Percentiles rank a stretch among this genome's conserved stretches.
Evolutionary conservation across 352 stramenopile species (phyloP).

Genomic region (Globisporangium cederbergense): DNA sequence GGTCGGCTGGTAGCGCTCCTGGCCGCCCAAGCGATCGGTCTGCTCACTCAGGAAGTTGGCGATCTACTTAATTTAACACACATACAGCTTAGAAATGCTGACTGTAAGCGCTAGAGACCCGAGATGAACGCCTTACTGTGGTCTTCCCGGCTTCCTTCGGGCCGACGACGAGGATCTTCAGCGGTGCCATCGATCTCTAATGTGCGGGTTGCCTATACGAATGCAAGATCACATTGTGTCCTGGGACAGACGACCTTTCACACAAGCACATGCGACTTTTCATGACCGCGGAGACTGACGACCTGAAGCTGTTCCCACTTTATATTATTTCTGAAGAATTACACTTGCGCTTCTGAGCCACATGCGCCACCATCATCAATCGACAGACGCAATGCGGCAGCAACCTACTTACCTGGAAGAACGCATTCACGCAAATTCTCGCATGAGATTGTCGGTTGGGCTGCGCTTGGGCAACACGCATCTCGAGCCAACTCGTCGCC

Average conservation of each 20-base stretch:
- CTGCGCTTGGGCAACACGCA: not conserved
- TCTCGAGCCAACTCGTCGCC: not conserved
- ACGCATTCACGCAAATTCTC: too few relatives aligned
- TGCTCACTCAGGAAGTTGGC: slow-evolving; percentile 79
- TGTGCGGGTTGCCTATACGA: not conserved
- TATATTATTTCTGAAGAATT: slow-evolving; percentile 3
- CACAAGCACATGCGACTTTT: not conserved
- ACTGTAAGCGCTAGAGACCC: not conserved
- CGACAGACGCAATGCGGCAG: too few relatives aligned
- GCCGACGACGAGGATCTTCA: slow-evolving; percentile 81
- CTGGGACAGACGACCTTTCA: not conserved
- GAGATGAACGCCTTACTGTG: slow-evolving; percentile 28
- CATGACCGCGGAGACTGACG: not conserved
- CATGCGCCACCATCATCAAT: too few relatives aligned
- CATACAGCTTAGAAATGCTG: not conserved
- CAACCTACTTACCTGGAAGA: too few relatives aligned
- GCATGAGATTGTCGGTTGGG: too few relatives aligned
- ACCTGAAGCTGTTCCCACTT: not conserved
- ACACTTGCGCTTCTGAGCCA: not conserved
- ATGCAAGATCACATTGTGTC: not conserved
- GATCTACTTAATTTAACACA: slow-evolving; percentile 34
- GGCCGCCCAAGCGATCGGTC: slow-evolving; percentile 46
- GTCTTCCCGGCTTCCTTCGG: slow-evolving; percentile 81
- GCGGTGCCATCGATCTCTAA: slow-evolving; percentile 31
- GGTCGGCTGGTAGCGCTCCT: slow-evolving; percentile 69